Percentiles rank a stretch among this genome's conserved stretches.
Conservation (phyloP, 2,329 filamentous ascomycete genomes). For the Alternaria sp. region DNA sequence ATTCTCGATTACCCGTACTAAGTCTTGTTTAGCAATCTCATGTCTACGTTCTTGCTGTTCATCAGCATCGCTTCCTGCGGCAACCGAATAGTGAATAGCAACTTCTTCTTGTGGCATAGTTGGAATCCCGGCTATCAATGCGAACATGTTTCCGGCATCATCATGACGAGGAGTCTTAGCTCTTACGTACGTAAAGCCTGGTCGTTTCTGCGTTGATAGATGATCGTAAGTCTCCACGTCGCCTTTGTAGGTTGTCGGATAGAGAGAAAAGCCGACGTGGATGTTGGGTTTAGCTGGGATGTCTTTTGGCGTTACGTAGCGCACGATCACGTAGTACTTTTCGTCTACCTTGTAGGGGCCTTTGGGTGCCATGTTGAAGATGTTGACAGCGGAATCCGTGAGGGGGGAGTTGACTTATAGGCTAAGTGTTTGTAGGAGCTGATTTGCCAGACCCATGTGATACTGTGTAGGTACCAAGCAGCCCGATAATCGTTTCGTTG, state of each 20-base stretch:
- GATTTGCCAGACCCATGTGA: too few species aligned
- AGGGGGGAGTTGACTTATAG: background rate
- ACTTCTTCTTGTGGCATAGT: background rate
- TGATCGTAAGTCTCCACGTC: background rate
- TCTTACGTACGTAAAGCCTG: background rate
- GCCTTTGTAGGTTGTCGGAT: background rate
- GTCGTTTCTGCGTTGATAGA: background rate
- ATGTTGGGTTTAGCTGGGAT: background rate
- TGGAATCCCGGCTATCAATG: background rate
- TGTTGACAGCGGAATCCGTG: background rate
- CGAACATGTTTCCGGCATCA: background rate
- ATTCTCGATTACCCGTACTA: background rate
- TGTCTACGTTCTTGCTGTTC: background rate
- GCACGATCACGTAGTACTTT: background rate
- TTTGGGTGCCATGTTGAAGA: background rate
- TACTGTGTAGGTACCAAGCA: too few species aligned
- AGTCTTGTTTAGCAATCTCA: background rate
- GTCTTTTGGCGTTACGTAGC: background rate
- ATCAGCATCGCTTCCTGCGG: background rate
- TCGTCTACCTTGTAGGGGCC: background rate
- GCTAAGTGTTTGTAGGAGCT: background rate
- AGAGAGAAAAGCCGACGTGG: background rate
- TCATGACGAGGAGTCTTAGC: background rate
- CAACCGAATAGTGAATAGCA: background rate
- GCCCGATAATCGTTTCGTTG: too few species aligned